Conservation (phyloP, 2,329 filamentous ascomycete species). For the Aschersonia sp. region DNA sequence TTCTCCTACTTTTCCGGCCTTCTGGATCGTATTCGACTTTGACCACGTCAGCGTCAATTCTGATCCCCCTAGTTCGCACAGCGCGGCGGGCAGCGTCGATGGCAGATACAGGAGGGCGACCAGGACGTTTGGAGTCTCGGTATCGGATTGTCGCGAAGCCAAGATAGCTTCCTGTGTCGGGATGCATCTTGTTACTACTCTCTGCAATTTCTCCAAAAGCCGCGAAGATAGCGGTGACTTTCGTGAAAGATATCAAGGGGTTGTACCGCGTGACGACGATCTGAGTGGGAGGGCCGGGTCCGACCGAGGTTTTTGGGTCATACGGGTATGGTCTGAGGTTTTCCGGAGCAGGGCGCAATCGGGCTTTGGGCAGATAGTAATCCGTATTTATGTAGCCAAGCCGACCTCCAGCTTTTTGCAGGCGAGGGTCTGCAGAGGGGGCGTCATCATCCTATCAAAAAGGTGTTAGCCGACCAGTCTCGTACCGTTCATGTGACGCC, state of each 20-base stretch:
- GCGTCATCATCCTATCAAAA: constrained; percentile 59
- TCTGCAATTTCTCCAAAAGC: constrained; percentile 78
- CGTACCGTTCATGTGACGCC: constrained; percentile 37
- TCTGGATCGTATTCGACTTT: constrained; percentile 83
- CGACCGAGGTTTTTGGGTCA: constrained; percentile 70
- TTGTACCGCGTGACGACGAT: constrained; percentile 96
- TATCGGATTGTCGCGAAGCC: constrained; percentile 89
- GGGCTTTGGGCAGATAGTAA: constrained; percentile 56
- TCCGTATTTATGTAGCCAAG: constrained; percentile 55
- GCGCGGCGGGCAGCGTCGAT: constrained; percentile 71
- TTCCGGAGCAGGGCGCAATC: constrained; percentile 59
- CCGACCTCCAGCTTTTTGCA: constrained; percentile 48
- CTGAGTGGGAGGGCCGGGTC: constrained; percentile 77
- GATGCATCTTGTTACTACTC: constrained; percentile 88
- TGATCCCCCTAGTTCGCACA: constrained; percentile 59
- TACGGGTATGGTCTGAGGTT: constrained; percentile 68
- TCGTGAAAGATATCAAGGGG: constrained; percentile 66
- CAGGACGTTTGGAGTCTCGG: constrained; percentile 47
- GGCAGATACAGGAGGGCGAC: constrained; percentile 41
- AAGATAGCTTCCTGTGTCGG: constrained; percentile 82
- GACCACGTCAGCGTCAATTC: constrained; percentile 64
- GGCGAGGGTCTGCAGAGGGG: constrained; percentile 68
- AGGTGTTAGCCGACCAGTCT: constrained; percentile 40
- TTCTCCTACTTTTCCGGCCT: constrained; percentile 63
- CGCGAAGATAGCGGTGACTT: constrained; percentile 62